Evolutionary conservation across 495 filamentous ascomycete genomes (phyloP), one percentile per base, ranked within the genome.

Genomic region (Aspergillus homomorphus): DNA sequence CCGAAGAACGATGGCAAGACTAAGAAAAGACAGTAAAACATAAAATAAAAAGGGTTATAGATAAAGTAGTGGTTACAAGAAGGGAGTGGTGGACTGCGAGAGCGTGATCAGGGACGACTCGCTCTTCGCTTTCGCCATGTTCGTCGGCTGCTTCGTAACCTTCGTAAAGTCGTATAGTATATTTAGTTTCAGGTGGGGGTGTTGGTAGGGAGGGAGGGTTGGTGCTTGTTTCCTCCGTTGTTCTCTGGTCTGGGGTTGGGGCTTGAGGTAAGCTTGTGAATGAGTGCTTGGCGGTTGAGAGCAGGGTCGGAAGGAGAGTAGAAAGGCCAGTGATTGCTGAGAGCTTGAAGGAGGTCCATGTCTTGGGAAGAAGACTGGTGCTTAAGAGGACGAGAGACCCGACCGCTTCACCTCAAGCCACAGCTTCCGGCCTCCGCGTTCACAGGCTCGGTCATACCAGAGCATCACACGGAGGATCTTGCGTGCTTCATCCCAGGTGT

Each of bases 371-470:
- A 14, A 12, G 8, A 2, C 33, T 12, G 33, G 33, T 7, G 12
- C 8, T 38, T 38, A 38, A 12, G 33, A 38, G 2, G 33, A 38
- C 15, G 33, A 38, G 5, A 12, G 33, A 12, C 33, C 33, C 4
- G 42, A 23, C n/a, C 44, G 30, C 16, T 65, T 58, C 9, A 69
- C 57, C 50, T 75, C 72, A 12, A 51, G 10, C 68, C 69, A 78
- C 1, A 77, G 62, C 5, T 44, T 45, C 23, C 68, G 50, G 2
- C 65, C 72, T 0, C 73, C 62, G 1, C 46, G 48, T 15, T 75
- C 73, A 38, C 75, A 74, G n/a, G 75, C 71, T 22, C 52, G 16
- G 20, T 73, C 65, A 12, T 66, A 68, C 75, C 75, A 78, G 2
- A 75, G 65, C 58, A 76, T 67, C 23, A 66, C 49, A 1, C 55